These are phyloP conservation scores for Marasmius sp. DNA, from an alignment of 1,284 basidiomycete genomes.

Conservation along the genomic window DNA sequence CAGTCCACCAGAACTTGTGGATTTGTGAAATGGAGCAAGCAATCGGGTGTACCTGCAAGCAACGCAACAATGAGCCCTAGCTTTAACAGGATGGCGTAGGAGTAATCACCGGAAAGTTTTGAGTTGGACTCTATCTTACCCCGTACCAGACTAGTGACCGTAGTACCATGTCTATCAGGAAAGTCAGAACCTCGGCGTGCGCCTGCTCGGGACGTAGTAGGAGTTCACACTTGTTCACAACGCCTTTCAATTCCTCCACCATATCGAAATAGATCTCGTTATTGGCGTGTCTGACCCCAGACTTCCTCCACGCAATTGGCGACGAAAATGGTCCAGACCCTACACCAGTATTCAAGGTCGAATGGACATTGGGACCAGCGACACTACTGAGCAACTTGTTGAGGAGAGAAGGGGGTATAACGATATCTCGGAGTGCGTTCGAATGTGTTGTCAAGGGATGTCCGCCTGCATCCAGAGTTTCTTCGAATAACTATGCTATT, in stretches of 20 bases:
- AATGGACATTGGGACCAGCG: slow-evolving; percentile 51
- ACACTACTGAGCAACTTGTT: slow-evolving; percentile 68
- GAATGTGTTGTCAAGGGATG: slow-evolving; percentile 93
- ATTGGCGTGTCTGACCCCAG: slow-evolving; percentile 81
- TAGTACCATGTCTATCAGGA: slow-evolving; percentile 66
- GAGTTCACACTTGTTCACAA: slow-evolving; percentile 73
- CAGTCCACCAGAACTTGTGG: slow-evolving; percentile 74
- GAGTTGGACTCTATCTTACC: slow-evolving; percentile 84
- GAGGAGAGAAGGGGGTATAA: slow-evolving; percentile 83
- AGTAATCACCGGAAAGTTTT: slow-evolving; percentile 67
- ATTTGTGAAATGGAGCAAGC: slow-evolving; percentile 81
- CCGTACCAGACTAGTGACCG: slow-evolving; percentile 72
- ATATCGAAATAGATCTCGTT: slow-evolving; percentile 97
- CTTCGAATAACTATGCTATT: slow-evolving; percentile 77
- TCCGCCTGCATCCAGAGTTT: slow-evolving; percentile 90
- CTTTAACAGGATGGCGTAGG: not conserved
- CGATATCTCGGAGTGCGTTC: slow-evolving; percentile 90
- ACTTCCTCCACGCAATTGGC: slow-evolving; percentile 92
- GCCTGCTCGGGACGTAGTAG: not conserved
- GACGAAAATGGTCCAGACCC: slow-evolving; percentile 80
- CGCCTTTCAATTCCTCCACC: slow-evolving; percentile 79
- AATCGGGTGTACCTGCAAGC: slow-evolving; percentile 79
- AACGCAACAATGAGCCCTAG: slow-evolving; percentile 4
- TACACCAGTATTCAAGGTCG: slow-evolving; percentile 38
- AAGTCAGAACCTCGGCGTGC: not conserved